Evolutionary conservation across 2,329 filamentous ascomycete genomes (phyloP).

Genomic region (Cercospora nicotianae): DNA sequence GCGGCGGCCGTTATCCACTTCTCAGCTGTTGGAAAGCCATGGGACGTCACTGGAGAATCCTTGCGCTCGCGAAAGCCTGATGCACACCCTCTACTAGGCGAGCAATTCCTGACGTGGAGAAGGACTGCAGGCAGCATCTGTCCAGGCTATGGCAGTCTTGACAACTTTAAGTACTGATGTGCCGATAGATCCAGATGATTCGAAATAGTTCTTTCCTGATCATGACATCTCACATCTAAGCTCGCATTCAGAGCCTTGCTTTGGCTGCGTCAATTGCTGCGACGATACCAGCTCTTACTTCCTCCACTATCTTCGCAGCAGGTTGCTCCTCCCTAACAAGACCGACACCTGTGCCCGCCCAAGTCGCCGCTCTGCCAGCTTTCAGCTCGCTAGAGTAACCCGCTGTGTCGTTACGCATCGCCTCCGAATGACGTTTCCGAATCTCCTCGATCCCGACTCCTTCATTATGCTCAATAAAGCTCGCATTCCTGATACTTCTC

Average conservation of each 20-base stretch:
- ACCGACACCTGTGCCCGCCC: constrained; percentile 57
- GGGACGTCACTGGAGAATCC: constrained; percentile 20
- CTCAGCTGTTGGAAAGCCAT: constrained; percentile 34
- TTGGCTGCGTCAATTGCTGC: constrained; percentile 1
- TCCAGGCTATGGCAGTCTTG: constrained; percentile 4
- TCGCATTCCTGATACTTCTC: constrained; percentile 58
- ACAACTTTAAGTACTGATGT: not conserved
- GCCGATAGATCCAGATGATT: not conserved
- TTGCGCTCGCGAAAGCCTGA: constrained; percentile 22
- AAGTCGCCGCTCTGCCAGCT: constrained; percentile 58
- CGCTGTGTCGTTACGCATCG: constrained; percentile 50
- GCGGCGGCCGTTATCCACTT: constrained; percentile 33
- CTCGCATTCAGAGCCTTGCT: not conserved
- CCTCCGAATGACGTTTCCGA: constrained; percentile 47
- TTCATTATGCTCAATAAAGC: constrained; percentile 44
- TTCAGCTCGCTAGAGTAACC: constrained; percentile 48
- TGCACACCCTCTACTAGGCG: constrained; percentile 32
- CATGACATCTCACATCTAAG: not conserved
- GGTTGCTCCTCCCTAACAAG: constrained; percentile 53
- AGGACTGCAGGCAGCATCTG: constrained; percentile 21
- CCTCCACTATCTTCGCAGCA: constrained; percentile 55
- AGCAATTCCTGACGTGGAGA: constrained; percentile 33
- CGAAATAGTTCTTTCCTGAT: not conserved
- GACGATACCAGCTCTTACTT: constrained; percentile 39
- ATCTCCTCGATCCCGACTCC: constrained; percentile 47